phyloP scores from a whole-genome alignment of 2,329 filamentous ascomycete species.

The Nigrograna mackinnonii region DNA sequence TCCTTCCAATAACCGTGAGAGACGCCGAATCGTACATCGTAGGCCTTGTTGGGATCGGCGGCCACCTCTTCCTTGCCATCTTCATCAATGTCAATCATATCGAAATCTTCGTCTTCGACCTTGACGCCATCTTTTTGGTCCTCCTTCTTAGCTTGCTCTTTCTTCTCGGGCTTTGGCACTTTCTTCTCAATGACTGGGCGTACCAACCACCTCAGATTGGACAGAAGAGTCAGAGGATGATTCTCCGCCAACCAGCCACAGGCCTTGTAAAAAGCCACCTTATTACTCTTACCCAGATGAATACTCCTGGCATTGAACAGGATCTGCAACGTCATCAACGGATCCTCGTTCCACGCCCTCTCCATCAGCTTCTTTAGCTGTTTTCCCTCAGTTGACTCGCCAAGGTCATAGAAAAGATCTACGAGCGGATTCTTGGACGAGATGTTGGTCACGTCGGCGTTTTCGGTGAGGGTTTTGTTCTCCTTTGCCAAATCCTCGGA shows the following conservation, averaged over 20 bases:
- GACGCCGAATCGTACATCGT: conserved; percentile 42
- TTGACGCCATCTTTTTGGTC: conserved; percentile 5
- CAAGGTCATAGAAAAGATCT: conserved; percentile 60
- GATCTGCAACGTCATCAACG: conserved; percentile 58
- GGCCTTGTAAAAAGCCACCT: conserved; percentile 54
- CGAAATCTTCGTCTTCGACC: conserved; percentile 36
- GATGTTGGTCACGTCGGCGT: conserved; percentile 53
- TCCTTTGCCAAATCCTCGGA: conserved; percentile 19
- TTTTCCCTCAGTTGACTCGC: conserved; percentile 42
- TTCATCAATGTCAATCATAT: conserved; percentile 49
- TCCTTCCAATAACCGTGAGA: conserved; percentile 68
- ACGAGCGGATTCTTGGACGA: conserved; percentile 53
- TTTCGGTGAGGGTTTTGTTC: conserved; percentile 58
- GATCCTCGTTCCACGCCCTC: conserved; percentile 54
- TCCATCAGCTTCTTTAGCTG: conserved; percentile 49
- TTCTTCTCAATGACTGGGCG: conserved; percentile 62
- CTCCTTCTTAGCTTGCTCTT: conserved; percentile 8
- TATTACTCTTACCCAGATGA: conserved; percentile 60
- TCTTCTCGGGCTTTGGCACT: conserved; percentile 39
- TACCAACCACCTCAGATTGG: conserved; percentile 60
- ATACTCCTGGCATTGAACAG: conserved; percentile 66
- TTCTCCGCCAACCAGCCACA: conserved; percentile 60
- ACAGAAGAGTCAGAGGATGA: conserved; percentile 58
- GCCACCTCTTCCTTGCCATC: conserved; percentile 27
- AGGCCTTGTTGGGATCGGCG: conserved; percentile 13